Conservation (phyloP, 2,329 filamentous ascomycete genomes). For the Xylaria sp. region DNA sequence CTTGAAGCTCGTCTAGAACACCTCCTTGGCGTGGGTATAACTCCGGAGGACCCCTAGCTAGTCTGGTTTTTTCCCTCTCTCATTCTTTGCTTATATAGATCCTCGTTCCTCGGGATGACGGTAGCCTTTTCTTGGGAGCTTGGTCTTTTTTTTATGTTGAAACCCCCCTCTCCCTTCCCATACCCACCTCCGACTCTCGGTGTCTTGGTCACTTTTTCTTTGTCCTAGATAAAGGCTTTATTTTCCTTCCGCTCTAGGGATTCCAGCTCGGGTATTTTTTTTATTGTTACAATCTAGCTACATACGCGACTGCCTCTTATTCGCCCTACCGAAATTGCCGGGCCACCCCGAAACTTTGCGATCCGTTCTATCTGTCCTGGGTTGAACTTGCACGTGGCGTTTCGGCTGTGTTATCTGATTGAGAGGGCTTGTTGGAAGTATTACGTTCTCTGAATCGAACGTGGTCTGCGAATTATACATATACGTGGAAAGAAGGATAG, state of each 20-base stretch:
- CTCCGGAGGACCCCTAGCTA: conserved; percentile 6
- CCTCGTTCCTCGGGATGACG: neutral
- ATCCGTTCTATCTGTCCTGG: neutral
- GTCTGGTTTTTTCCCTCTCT: too few relatives aligned
- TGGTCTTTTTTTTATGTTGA: conserved; percentile 4
- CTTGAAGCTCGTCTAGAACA: conserved; percentile 12
- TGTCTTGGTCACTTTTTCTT: neutral
- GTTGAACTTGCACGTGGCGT: neutral
- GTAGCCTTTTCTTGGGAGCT: neutral
- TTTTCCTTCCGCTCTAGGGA: neutral
- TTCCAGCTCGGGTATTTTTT: neutral
- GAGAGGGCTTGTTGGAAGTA: neutral
- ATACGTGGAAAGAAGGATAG: neutral
- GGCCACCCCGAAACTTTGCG: neutral
- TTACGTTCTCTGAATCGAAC: neutral
- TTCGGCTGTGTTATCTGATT: neutral
- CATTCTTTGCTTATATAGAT: conserved; percentile 7
- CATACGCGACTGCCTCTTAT: neutral
- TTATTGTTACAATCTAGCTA: neutral
- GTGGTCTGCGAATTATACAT: neutral
- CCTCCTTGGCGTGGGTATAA: conserved; percentile 8
- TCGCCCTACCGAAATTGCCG: neutral
- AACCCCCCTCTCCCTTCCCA: neutral
- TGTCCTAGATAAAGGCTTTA: neutral
- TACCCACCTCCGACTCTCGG: too few relatives aligned